Evolutionary conservation across 495 filamentous ascomycete genomes (phyloP), one percentile per base, ranked within the genome.

Genomic region (Penicillium silybi): DNA sequence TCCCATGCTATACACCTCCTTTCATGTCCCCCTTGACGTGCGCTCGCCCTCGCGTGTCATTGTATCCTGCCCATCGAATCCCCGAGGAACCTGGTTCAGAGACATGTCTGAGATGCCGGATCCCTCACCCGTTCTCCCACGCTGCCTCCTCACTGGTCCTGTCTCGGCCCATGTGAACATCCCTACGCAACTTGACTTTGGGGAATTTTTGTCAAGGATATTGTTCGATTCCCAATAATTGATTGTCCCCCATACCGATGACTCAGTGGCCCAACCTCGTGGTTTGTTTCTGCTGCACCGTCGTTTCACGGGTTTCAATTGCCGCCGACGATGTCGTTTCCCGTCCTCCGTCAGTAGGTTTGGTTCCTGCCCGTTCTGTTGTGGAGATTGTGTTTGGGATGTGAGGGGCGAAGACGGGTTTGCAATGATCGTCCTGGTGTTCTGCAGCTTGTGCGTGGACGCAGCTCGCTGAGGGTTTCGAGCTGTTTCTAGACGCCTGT

Each of bases 1-100:
- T 63, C 57, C 29, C 53, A 55, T 54, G 50, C 52, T 23, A 23
- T 23, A 2, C 2, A 3, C 22, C 22, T 23, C 22, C 22, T 6
- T 23, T 23, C 22, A 23, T 6, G 22, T 10, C 11, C 29, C 29
- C 29, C 11, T 13, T 32, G 11, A 32, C n/a, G n/a, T n/a, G n/a
- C 13, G 22, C 8, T 13, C 11, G 8, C 9, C 29, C 10, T 32
- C 29, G 29, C 29, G 29, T 32, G 29, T 32, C 11, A 16, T 23
- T 18, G 26, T 20, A 20, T 27, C 49, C 43, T 44, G 49, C 42
- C 41, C 38, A 8, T 32, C 17, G 27, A 23, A 25, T n/a, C 15
- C 16, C 41, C 41, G 8, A 44, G 20, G 22, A 32, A 32, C 29
- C 29, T 32, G 29, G 29, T 13, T 32, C 11, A 32, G 29, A 32